Evolutionary conservation across 768 basidiomycete genomes (phyloP), one percentile per base, ranked within the genome.

Genomic region (Boletellus ananiceps): DNA sequence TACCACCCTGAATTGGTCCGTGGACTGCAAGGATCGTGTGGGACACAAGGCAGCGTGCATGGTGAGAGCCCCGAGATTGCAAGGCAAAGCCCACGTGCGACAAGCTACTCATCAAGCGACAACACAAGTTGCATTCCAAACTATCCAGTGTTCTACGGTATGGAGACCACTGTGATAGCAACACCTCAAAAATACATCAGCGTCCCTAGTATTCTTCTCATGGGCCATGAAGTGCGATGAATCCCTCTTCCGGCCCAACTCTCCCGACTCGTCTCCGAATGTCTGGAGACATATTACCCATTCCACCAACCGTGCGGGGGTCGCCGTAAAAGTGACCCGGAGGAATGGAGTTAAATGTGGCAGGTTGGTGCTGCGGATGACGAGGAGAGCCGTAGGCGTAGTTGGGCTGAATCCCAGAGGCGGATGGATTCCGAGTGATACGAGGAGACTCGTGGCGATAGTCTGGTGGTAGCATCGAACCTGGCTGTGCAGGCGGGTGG

Each of bases 301-400:
- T 70, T 19, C 64, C 69, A 14, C 60, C 70, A 7, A 59, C 56
- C 14, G 45, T 18, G 35, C 59, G 61, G 40, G 65, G 66, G 35
- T 62, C 58, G 5, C 60, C 70, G 49, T 76, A 76, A 53, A 77
- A 77, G 48, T 75, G 76, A 16, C 47, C 47, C 0, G 74, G 65
- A n/a, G 74, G 56, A 16, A 76, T 69, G 6, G 66, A 46, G 33
- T 58, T 59, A 53, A 71, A 71, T 34, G 60, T 29, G 14, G 51
- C 45, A 4, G 51, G 55, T 16, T 57, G 64, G 35, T 65, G 65
- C 13, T 67, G 63, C 16, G 58, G 64, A 43, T 69, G 70, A 39
- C 64, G 66, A 12, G 61, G 64, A n/a, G 68, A 65, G 7, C 46
- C 57, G 5, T 70, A 68, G 15, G 47, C 25, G 8, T 63, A 69